These are phyloP conservation scores for Bisporella sp. DNA, from an alignment of 2,329 filamentous ascomycete species.

Conservation along the genomic window DNA sequence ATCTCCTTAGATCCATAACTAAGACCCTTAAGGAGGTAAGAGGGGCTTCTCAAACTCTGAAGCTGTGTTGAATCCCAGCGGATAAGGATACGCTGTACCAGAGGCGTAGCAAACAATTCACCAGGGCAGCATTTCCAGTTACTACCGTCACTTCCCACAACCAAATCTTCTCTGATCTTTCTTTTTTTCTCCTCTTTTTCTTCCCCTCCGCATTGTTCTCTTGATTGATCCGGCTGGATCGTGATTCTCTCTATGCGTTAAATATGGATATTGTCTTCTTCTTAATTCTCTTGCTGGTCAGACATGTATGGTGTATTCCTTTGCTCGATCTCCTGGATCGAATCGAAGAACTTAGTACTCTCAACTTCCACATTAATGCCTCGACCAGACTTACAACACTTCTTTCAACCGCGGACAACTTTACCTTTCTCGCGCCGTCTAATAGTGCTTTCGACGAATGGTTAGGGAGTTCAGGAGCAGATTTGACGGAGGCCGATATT, in stretches of 20 bases:
- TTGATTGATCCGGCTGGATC: too few species aligned
- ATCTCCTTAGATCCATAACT: too few species aligned
- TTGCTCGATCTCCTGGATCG: not conserved
- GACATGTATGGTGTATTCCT: not conserved
- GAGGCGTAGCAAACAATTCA: too few species aligned
- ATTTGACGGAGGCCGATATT: constrained; percentile 6
- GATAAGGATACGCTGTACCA: too few species aligned
- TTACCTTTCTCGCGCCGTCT: constrained; percentile 6
- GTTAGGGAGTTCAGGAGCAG: constrained; percentile 5
- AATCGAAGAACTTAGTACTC: not conserved
- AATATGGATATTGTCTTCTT: not conserved
- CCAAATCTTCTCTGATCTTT: too few species aligned
- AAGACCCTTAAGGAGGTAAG: too few species aligned
- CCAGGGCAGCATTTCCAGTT: too few species aligned
- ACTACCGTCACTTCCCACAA: too few species aligned
- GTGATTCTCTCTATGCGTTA: not conserved
- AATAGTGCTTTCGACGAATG: constrained; percentile 10
- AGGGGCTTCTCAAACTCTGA: too few species aligned
- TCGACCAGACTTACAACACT: not conserved
- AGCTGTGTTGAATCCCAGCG: too few species aligned
- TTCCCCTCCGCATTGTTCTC: too few species aligned
- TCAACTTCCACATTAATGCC: constrained; percentile 1
- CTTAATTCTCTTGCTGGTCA: not conserved
- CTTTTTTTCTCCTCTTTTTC: too few species aligned
- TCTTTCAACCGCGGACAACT: constrained; percentile 1